These are phyloP conservation scores for Lichtheimia ramosa DNA, from an alignment of 371 early-diverging fungal genomes.

Conservation along the genomic window DNA sequence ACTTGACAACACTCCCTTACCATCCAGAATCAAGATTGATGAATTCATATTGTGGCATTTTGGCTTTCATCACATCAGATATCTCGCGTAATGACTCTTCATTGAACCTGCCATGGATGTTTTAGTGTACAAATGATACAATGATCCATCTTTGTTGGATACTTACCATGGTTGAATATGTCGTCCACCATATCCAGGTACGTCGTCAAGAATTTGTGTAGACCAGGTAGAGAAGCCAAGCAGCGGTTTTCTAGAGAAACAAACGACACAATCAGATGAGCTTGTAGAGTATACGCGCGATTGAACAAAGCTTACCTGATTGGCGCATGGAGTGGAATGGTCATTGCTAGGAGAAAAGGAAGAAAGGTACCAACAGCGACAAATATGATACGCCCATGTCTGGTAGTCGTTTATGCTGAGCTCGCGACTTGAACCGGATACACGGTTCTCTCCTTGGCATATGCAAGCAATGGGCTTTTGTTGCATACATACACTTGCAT, in stretches of 20 bases:
- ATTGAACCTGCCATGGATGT: constrained; percentile 32
- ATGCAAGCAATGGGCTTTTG: too few species aligned
- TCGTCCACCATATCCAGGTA: constrained; percentile 47
- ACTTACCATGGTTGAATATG: constrained; percentile 36
- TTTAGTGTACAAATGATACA: background rate
- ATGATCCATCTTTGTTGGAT: background rate
- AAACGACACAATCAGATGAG: too few species aligned
- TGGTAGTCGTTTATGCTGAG: too few species aligned
- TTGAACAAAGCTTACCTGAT: too few species aligned
- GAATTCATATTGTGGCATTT: constrained; percentile 43
- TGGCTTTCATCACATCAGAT: constrained; percentile 36
- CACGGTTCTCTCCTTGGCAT: too few species aligned
- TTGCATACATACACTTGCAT: too few species aligned
- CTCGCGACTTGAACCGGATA: too few species aligned
- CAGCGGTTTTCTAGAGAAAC: constrained; percentile 21
- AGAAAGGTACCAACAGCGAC: too few species aligned
- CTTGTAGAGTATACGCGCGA: too few species aligned
- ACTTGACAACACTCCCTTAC: constrained; percentile 11
- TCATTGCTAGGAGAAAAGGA: too few species aligned
- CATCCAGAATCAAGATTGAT: constrained; percentile 52
- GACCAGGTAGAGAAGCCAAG: constrained; percentile 53
- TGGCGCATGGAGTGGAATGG: too few species aligned
- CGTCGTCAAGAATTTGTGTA: constrained; percentile 39
- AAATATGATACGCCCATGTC: too few species aligned
- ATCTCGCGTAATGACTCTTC: constrained; percentile 30